phyloP scores from a whole-genome alignment of 495 filamentous ascomycete species.

The Pseudomonodictys pantanalensis region DNA sequence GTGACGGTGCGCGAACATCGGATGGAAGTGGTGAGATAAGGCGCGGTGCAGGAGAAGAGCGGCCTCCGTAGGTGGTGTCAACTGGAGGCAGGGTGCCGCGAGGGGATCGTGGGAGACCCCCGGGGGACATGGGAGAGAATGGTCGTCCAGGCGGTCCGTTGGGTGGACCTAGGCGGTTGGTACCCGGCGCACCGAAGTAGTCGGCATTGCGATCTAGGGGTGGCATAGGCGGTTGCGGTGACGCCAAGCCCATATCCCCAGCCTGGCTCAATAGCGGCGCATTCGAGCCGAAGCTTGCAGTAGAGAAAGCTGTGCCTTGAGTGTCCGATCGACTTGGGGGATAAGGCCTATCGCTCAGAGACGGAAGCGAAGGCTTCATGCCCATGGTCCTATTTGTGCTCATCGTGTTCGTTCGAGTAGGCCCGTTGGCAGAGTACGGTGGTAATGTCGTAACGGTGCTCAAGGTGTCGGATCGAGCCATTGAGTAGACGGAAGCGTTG shows the following conservation, averaged over 20 bases:
- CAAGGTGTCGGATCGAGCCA: constrained; percentile 14
- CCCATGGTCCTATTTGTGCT: constrained; percentile 27
- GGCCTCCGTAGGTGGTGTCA: constrained; percentile 20
- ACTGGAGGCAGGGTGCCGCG: constrained; percentile 18
- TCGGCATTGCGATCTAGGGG: constrained; percentile 24
- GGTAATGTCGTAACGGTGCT: constrained; percentile 58
- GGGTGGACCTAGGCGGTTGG: constrained; percentile 10
- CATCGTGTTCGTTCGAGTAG: constrained; percentile 42
- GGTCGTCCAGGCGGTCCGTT: constrained; percentile 6
- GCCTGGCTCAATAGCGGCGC: constrained; percentile 58
- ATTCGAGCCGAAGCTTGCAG: constrained; percentile 53
- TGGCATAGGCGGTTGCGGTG: constrained; percentile 34
- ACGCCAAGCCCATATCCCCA: constrained; percentile 52
- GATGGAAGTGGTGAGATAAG: constrained; percentile 23
- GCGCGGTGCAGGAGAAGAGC: constrained; percentile 22
- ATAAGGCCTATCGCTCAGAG: constrained; percentile 38
- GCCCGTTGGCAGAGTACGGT: constrained; percentile 56
- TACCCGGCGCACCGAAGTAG: constrained; percentile 11
- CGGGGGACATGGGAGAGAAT: constrained; percentile 29
- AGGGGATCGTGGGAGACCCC: constrained; percentile 21
- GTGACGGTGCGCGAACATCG: constrained; percentile 12
- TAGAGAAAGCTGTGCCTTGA: constrained; percentile 45
- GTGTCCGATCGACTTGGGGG: constrained; percentile 46
- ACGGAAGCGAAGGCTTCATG: constrained; percentile 45
- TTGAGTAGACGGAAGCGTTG: constrained; percentile 26